phyloP scores from a whole-genome alignment of 208 protist species.

The Leptomonas pyrrhocoris region DNA sequence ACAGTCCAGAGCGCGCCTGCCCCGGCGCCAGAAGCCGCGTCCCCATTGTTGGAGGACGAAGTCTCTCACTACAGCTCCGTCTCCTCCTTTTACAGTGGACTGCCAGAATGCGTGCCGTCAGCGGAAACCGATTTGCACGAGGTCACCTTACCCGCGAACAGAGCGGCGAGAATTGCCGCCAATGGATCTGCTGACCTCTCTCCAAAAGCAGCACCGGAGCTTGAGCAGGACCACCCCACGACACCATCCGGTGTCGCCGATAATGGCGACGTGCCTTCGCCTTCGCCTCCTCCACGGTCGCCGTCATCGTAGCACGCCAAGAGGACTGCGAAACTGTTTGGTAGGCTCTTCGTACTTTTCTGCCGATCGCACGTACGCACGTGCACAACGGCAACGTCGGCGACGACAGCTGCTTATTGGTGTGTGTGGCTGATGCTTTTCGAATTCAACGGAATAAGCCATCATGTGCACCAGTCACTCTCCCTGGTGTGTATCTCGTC shows the following conservation, averaged over 20 bases:
- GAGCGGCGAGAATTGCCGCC: background rate
- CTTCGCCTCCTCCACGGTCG: background rate
- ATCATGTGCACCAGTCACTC: too few species aligned
- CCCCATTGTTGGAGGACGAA: background rate
- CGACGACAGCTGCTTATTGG: background rate
- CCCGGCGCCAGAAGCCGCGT: too few species aligned
- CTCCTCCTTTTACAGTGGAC: conserved; percentile 15
- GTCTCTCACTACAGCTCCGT: conserved; percentile 24
- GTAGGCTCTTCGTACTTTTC: too few species aligned
- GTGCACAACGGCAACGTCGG: too few species aligned
- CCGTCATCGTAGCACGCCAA: background rate
- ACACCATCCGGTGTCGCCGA: background rate
- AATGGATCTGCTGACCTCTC: background rate
- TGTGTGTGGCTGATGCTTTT: background rate
- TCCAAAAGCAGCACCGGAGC: background rate
- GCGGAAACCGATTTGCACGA: background rate
- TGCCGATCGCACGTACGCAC: too few species aligned
- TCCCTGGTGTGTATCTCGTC: too few species aligned
- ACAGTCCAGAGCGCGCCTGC: conserved; percentile 1
- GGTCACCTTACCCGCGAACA: background rate
- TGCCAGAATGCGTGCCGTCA: background rate
- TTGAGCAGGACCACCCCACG: background rate
- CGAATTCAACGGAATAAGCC: too few species aligned
- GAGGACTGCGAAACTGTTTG: background rate
- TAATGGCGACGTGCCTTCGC: background rate